Percentiles rank a stretch among this genome's conserved stretches.
Conservation (phyloP, 768 basidiomycete species). For the Xanthoconium stramineum region DNA sequence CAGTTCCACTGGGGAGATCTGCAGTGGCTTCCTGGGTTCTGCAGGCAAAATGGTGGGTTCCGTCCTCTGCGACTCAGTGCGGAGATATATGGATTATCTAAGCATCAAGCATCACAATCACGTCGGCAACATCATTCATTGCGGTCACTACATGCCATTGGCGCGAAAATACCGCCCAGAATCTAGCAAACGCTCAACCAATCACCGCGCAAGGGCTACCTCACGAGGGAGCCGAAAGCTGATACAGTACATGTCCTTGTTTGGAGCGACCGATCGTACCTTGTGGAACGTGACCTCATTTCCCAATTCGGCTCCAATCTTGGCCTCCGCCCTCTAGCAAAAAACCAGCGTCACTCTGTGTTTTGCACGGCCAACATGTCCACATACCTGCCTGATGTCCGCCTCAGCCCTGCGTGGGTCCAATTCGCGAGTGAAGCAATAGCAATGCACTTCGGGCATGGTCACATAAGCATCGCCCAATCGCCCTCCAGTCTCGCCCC, state of each 20-base stretch:
- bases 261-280: slow-evolving; percentile 92
- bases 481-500: slow-evolving; percentile 35
- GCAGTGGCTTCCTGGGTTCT: slow-evolving; percentile 9
- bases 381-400: slow-evolving; percentile 79
- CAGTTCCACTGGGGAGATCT: slow-evolving; percentile 15
- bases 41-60: neutral
- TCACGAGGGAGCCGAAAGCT: slow-evolving; percentile 69
- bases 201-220: slow-evolving; percentile 35
- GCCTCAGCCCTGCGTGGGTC: slow-evolving; percentile 61
- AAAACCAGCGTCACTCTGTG: slow-evolving; percentile 13
- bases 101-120: slow-evolving; percentile 28
- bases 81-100: slow-evolving; percentile 35
- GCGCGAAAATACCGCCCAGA: neutral
- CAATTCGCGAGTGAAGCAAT: slow-evolving; percentile 91
- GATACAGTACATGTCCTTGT: slow-evolving; percentile 97
- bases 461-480: slow-evolving; percentile 43
- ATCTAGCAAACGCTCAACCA: neutral
- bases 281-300: slow-evolving; percentile 57
- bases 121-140: slow-evolving; percentile 20
- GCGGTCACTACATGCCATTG: neutral
- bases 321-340: slow-evolving; percentile 67
- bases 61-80: slow-evolving; percentile 8
- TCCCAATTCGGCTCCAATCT: slow-evolving; percentile 53
- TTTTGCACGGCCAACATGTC: neutral
- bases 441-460: slow-evolving; percentile 92